Evolutionary conservation across 2,329 filamentous ascomycete genomes (phyloP), one percentile per base, ranked within the genome.

Genomic region (Penicillium sp.): DNA sequence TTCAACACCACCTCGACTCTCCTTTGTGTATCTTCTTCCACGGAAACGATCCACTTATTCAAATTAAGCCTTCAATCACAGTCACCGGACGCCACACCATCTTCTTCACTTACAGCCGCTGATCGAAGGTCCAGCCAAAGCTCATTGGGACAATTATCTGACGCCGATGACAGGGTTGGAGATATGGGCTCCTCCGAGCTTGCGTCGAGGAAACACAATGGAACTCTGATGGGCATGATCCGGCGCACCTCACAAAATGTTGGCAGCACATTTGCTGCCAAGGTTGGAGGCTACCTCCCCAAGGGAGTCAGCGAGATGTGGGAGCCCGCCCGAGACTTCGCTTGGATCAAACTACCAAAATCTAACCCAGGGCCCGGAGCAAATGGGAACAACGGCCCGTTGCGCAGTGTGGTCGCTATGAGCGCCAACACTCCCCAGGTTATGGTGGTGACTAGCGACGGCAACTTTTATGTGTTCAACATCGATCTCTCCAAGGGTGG

Each of bases 381-480:
- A n/a, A n/a, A n/a, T 6, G 63, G 60, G 8, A 62, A 60, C 31
- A 70, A 63, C n/a, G 74, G 77, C 0, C 83, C 87, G 0, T 70
- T 95, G 35, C 78, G 87, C 57, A 95, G 88, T 57, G 91, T 98
- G n/a, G 93, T 98, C 37, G 91, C 93, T 8, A 94, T 98, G 84
- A 95, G 88, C 65, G 93, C 85, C 63, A 95, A 84, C 65, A 90
- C 87, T 26, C 93, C 93, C 1, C 90, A 97, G 62, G 87, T 98
- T 42, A 97, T 98, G 90, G 88, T 97, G 0, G 90, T 96, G 13
- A 98, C 93, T 0, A 96, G 86, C 60, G 93, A 98, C 65, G 93
- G 93, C 9, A 85, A 85, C 22, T 97, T 96, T 64, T 95, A 93
- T 61, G 85, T 97, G 28, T 98, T 91, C 70, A 91, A 88, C 57